A percentile compares a stretch with the other conserved stretches of the same genome.
phyloP scores from a whole-genome alignment of 1,284 basidiomycete genomes.

The Cryptococcus hybrid region DNA sequence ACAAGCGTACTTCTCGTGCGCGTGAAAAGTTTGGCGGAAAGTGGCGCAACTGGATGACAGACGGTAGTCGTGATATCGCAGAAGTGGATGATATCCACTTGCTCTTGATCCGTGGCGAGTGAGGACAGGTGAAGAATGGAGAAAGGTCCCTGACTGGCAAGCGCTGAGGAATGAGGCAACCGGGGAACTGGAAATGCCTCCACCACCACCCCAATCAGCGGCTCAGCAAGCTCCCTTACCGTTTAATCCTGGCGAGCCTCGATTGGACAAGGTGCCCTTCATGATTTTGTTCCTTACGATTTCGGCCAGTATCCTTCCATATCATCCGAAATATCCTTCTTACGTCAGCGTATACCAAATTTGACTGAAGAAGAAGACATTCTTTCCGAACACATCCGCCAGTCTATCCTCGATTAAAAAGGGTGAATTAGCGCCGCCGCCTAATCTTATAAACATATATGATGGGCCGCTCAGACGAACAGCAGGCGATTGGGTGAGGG shows the following conservation, averaged over 20 bases:
- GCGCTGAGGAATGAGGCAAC: conserved; percentile 16
- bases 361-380: conserved; percentile 23
- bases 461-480: conserved; percentile 16
- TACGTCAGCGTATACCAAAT: conserved; percentile 7
- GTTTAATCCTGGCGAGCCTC: conserved; percentile 17
- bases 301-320: conserved; percentile 38
- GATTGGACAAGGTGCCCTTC: conserved; percentile 21
- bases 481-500: conserved; percentile 28
- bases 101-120: conserved; percentile 17
- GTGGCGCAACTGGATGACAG: conserved; percentile 44
- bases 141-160: conserved; percentile 37
- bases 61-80: conserved; percentile 44
- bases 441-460: conserved; percentile 34
- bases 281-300: conserved; percentile 22
- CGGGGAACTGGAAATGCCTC: conserved; percentile 37
- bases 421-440: background rate
- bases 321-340: conserved; percentile 19
- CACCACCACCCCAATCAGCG: conserved; percentile 7
- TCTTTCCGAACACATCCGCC: conserved; percentile 30
- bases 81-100: conserved; percentile 45
- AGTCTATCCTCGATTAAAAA: background rate
- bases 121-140: conserved; percentile 1
- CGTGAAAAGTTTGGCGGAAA: conserved; percentile 46
- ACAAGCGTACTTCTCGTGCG: conserved; percentile 41
- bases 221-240: conserved; percentile 17